Conservation (phyloP, 176 grass and related monocot species). For the Lolium rigidum region DNA sequence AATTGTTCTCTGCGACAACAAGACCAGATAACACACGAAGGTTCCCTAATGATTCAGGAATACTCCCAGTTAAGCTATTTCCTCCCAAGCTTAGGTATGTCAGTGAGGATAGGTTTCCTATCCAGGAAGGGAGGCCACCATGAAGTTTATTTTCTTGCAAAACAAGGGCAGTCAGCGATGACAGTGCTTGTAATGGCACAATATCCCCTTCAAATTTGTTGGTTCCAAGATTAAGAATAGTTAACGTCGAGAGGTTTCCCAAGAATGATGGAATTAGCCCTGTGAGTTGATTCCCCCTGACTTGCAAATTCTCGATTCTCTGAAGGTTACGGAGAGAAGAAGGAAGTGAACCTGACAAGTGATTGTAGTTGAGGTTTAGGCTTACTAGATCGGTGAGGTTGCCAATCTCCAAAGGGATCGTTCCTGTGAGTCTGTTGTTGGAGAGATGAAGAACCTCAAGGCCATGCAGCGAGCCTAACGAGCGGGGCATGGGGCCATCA, state of each 20-base stretch:
- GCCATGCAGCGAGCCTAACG: neutral
- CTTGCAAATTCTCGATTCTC: neutral
- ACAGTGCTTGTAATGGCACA: constrained; percentile 18
- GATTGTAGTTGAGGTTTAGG: constrained; percentile 17
- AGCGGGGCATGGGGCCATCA: neutral
- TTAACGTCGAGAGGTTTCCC: constrained; percentile 31
- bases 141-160: constrained; percentile 17
- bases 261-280: constrained; percentile 16
- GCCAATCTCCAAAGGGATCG: constrained; percentile 24
- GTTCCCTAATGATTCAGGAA: constrained; percentile 39
- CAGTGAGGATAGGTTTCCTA: constrained; percentile 37
- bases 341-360: constrained; percentile 19
- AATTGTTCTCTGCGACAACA: constrained; percentile 5
- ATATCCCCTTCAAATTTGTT: constrained; percentile 32
- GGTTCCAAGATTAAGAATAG: neutral
- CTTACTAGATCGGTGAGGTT: constrained; percentile 1
- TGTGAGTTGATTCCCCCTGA: constrained; percentile 32
- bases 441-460: constrained; percentile 24
- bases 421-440: neutral
- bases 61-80: constrained; percentile 28
- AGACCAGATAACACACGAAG: constrained; percentile 1
- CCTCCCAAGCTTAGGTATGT: constrained; percentile 1
- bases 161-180: constrained; percentile 9
- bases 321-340: constrained; percentile 21
- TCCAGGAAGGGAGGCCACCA: constrained; percentile 23